Evolutionary conservation across 139 green algal genomes (phyloP).

Genomic region (Volvox africanus): DNA sequence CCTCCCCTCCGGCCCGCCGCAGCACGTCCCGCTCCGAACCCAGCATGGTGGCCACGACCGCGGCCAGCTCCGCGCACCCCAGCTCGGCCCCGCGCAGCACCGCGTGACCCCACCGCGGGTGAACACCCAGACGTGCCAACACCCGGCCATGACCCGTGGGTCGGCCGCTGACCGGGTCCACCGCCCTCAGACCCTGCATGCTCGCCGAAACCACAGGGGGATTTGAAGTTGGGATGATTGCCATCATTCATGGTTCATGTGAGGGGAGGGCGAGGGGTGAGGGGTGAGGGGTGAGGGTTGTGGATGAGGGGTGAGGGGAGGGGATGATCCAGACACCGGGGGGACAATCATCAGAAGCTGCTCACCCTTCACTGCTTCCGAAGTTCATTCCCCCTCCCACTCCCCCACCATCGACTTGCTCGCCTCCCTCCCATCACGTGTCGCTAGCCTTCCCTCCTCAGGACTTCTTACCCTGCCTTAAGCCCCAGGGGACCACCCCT

Average conservation of each 20-base stretch:
- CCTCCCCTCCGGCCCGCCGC: conserved; percentile 12
- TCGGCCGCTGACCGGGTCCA: conserved; percentile 25
- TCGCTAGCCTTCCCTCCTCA: not conserved
- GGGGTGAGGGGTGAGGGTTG: no score
- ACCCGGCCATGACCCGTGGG: conserved; percentile 46
- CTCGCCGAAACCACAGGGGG: no score
- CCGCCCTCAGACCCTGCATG: conserved; percentile 60
- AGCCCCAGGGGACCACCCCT: no score
- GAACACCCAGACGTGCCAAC: conserved; percentile 54
- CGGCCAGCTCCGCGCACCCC: conserved; percentile 37
- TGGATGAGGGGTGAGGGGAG: no score
- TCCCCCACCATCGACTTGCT: not conserved
- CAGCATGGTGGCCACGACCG: conserved; percentile 62
- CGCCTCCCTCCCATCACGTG: not conserved
- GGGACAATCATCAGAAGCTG: no score
- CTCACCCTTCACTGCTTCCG: no score
- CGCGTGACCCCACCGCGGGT: conserved; percentile 66
- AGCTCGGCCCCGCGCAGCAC: conserved; percentile 51
- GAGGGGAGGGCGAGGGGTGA: no score
- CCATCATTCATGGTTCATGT: no score
- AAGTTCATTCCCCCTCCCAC: no score
- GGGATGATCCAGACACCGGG: no score
- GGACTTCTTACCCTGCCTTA: not conserved
- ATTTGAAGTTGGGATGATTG: no score
- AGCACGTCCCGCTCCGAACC: conserved; percentile 60